Evolutionary conservation across 352 stramenopile genomes (phyloP).

Genomic region (Elongisporangium senticosum): DNA sequence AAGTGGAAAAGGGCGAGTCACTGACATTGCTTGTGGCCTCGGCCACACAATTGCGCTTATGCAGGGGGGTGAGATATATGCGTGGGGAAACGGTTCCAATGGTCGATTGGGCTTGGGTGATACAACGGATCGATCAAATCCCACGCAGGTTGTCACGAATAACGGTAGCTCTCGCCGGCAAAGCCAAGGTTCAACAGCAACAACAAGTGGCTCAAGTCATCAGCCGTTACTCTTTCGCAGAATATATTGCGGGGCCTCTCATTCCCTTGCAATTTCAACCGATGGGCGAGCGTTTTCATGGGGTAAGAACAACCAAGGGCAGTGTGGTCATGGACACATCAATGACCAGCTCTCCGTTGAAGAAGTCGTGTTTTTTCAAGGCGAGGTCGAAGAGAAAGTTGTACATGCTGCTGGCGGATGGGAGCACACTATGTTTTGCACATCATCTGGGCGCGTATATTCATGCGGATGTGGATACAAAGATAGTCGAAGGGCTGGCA

Average conservation of each 20-base stretch:
- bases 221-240: slow-evolving; percentile 15
- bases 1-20: slow-evolving; percentile 45
- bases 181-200: background rate
- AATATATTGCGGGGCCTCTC: slow-evolving; percentile 71
- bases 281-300: slow-evolving; percentile 56
- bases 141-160: slow-evolving; percentile 20
- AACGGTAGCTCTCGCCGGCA: background rate
- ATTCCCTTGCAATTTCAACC: slow-evolving; percentile 59
- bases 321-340: slow-evolving; percentile 73
- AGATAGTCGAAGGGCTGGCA: slow-evolving; percentile 67
- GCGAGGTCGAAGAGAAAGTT: slow-evolving; percentile 40
- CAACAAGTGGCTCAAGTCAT: background rate
- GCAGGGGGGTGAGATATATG: slow-evolving; percentile 59
- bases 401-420: slow-evolving; percentile 60
- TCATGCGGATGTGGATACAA: slow-evolving; percentile 82
- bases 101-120: slow-evolving; percentile 76
- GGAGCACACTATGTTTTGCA: slow-evolving; percentile 80
- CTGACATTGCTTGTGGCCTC: slow-evolving; percentile 56
- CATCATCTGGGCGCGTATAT: slow-evolving; percentile 56
- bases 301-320: slow-evolving; percentile 86
- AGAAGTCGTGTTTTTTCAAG: slow-evolving; percentile 48
- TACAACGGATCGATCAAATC: slow-evolving; percentile 57
- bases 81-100: slow-evolving; percentile 85
- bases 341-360: slow-evolving; percentile 61
- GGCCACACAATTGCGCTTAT: slow-evolving; percentile 63